Evolutionary conservation across 495 filamentous ascomycete species (phyloP), one percentile per base, ranked within the genome.

Genomic region (Bathelium albidoporum): DNA sequence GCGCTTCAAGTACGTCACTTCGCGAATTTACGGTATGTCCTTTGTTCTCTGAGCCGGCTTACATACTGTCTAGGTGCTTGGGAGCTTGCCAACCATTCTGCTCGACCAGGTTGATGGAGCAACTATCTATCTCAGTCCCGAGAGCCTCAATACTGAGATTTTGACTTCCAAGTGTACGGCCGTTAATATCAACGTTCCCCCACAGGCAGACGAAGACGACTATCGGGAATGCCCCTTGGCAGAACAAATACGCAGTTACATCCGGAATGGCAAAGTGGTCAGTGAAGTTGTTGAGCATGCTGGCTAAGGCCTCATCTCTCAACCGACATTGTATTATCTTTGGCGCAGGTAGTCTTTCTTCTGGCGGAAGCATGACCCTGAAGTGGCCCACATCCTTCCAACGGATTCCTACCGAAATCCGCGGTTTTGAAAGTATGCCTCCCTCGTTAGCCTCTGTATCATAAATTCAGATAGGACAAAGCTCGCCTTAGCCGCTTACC

Each of bases 91-190:
- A 14, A 97, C 91, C 24, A 75, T 97, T 60, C 76, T 97, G 59
- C 76, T 98, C 58, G 95, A 98, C 73, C 90, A 96, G 77, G 87
- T 97, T 59, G 94, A 98, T 72, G 88, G 90, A 62, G 94, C 90
- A 22, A 84, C 85, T 44, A 74, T 97, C 62, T 97, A 95, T 75
- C 81, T 98, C 22, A 82, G 85, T 68, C 86, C 86, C 70, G 87
- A 91, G 67, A 90, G 87, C 71, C 74, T 86, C 52, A 76, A 77
- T 32, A 89, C 90, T 0, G 88, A 95, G 73, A 78, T 98, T 44
- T 97, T 91, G 74, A 86, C 87, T 32, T 91, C 86, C 77, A 97
- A 97, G 78, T 90, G 82, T 64, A 81, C 83, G 5, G 81, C 85
- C 20, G 78, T 97, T 65, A 98, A 98, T 73, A 80, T 98, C 65